Evolutionary conservation across 495 filamentous ascomycete species (phyloP), one percentile per base, ranked within the genome.

Genomic region (Penicillium flavigenum): DNA sequence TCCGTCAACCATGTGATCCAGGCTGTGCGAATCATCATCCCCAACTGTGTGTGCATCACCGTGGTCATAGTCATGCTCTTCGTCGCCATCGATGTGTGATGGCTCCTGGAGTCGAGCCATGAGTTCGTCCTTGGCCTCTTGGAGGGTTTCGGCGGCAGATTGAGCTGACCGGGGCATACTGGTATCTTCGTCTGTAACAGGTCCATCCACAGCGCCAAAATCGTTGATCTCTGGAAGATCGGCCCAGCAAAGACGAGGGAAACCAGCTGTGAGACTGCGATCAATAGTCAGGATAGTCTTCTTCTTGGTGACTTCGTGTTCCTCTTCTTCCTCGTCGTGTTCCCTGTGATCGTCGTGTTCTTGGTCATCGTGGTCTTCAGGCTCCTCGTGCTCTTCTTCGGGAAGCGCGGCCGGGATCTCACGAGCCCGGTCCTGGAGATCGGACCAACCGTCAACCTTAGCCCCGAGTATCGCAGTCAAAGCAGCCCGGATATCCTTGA

Each of bases 101-200:
- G 77, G 59, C 44, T 83, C 78, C 45, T 81, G 79, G 10, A 83
- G 63, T 17, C 81, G 74, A 42, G 78, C 77, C 80, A 83, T 82
- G 41, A 88, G 60, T 73, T 88, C 74, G 68, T 83, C 77, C 56
- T 84, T 84, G 12, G 81, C 81, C 51, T 76, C 75, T 60, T 81
- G 78, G 32, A 84, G 66, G 3, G 77, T 82, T 41, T 78, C 73
- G 14, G 79, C 80, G 11, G 81, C 81, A 11, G 80, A 81, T 45
- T 81, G 74, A n/a, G 79, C 72, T 26, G 77, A 79, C n/a, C 79
- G 77, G 6, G 79, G 73, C 69, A 80, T 78, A 57, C 68, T 74
- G 5, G 72, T 80, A 57, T 83, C 81, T 38, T 81, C 78, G 3
- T 76, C 73, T 19, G 69, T 74, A 2, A 79, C 68, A 10, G 65